Conservation (phyloP, 306 rosid species). For the Ceratonia siliqua region DNA sequence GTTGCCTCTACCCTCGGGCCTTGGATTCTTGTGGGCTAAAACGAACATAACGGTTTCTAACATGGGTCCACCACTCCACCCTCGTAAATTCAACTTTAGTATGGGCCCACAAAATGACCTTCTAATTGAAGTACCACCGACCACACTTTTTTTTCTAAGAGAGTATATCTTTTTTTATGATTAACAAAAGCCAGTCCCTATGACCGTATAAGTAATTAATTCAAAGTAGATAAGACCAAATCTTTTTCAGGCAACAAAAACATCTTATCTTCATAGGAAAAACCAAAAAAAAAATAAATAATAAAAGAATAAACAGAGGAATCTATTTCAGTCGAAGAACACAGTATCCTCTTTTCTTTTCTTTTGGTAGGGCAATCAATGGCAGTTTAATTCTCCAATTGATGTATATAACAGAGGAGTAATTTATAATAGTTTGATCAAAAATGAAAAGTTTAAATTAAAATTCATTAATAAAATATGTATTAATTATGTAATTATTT, state of each 20-base stretch:
- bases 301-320: too few relatives aligned
- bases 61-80: slow-evolving; percentile 22
- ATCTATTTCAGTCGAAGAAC: neutral
- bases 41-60: slow-evolving; percentile 25
- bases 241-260: neutral
- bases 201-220: neutral
- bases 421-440: too few relatives aligned
- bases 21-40: slow-evolving; percentile 34
- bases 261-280: neutral
- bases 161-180: neutral
- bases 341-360: neutral
- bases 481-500: too few relatives aligned
- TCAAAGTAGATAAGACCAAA: neutral
- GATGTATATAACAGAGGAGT: neutral
- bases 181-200: neutral
- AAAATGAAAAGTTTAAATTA: neutral
- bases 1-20: neutral
- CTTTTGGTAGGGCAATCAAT: neutral
- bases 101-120: slow-evolving; percentile 28
- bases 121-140: slow-evolving; percentile 42
- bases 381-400: neutral
- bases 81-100: neutral
- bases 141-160: slow-evolving; percentile 26
- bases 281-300: neutral
- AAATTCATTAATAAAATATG: too few relatives aligned